Evolutionary conservation across 306 rosid species (phyloP), one percentile per base, ranked within the genome.

Genomic region (Hylodesmum podocarpum): DNA sequence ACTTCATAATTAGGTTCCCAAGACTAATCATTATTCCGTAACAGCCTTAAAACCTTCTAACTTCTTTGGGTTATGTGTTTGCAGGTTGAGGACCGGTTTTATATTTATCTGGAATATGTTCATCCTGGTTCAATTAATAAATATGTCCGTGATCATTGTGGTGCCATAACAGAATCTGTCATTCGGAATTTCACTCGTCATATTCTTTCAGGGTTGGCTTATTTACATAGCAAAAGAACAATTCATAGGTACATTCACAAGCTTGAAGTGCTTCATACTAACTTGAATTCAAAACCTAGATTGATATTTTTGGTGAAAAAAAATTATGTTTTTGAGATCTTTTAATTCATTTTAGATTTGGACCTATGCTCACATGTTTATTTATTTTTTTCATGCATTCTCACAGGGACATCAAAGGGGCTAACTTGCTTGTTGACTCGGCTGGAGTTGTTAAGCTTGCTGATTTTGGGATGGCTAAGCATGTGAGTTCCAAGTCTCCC

Each of bases 381-480:
- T 66, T 5, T 10, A 33, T 22, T 11, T 36, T 15, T 72, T 73
- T 34, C 58, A 25, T 62, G 25, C 71, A 47, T 70, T 44, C 44
- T 37, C 67, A 6, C 59, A 94, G 98, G 89, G 98, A 94, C 84
- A 91, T 94, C 58, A 94, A 89, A 81, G 98, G 98, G 54, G 97
- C 97, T 49, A 94, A 94, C 76, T 84, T 94, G 87, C 97, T 94
- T 70, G 98, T 94, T 19, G 96, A 94, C 84, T 89, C 96, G 44
- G 68, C 78, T 33, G 97, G 97, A 57, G 92, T 87, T 53, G 97
- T 94, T 78, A 89, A 94, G 86, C 96, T 94, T 68, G 96, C 98
- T 36, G 98, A 94, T 78, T 94, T 94, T 86, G 98, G 98, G 75
- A 89, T 94, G 98, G 93, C 97, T 59, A 91, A 93, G 82, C 97